These are phyloP conservation scores for Podospora conica DNA, from an alignment of 495 filamentous ascomycete genomes.

Conservation along the genomic window DNA sequence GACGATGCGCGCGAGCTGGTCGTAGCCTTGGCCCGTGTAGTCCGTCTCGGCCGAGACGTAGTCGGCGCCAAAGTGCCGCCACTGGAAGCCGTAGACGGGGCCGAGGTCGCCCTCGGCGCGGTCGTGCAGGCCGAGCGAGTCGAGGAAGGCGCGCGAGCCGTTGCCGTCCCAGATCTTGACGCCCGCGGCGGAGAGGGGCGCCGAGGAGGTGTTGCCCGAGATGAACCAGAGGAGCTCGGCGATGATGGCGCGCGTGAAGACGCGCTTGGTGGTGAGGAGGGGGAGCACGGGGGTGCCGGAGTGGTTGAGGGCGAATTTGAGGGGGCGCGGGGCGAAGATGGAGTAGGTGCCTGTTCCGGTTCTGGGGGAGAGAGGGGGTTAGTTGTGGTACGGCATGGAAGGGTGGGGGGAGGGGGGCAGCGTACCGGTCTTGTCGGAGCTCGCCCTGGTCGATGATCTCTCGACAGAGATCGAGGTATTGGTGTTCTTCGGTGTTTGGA, in stretches of 20 bases:
- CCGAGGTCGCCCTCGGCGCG: constrained; percentile 84
- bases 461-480: constrained; percentile 30
- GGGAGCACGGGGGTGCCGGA: constrained; percentile 62
- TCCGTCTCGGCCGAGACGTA: constrained; percentile 75
- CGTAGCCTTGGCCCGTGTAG: constrained; percentile 83
- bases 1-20: constrained; percentile 84
- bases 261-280: constrained; percentile 93
- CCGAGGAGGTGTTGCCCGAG: constrained; percentile 69
- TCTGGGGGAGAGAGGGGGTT: constrained; percentile 31
- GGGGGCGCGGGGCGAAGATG: constrained; percentile 76
- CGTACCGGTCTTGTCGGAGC: constrained; percentile 25
- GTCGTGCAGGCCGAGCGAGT: constrained; percentile 70
- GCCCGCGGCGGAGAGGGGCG: constrained; percentile 63
- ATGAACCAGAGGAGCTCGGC: constrained; percentile 98
- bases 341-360: constrained; percentile 91
- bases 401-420: not conserved
- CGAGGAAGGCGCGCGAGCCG: constrained; percentile 81
- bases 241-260: constrained; percentile 85
- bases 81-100: constrained; percentile 97
- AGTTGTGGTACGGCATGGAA: not conserved
- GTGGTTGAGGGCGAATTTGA: constrained; percentile 77
- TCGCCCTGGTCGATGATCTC: constrained; percentile 28
- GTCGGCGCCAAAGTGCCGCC: constrained; percentile 93
- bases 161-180: constrained; percentile 99
- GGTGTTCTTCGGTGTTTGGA: constrained; percentile 25